Base-by-base conservation (phyloP, 2,329 filamentous ascomycete species). In the Neofusicoccum sp. region DNA sequence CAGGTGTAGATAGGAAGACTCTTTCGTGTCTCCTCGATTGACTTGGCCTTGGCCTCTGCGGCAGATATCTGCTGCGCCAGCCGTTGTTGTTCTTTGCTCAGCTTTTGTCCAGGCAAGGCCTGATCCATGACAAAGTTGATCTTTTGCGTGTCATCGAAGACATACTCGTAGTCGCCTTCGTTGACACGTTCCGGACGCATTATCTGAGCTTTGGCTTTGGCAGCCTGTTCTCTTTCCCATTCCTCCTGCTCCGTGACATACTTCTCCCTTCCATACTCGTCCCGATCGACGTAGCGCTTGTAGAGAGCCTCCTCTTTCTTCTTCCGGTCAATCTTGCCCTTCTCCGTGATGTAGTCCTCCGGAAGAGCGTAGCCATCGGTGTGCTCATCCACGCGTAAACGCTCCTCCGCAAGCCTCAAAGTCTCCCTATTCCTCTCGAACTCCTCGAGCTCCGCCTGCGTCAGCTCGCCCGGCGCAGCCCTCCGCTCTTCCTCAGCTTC, bases 171-270 rank as follows among this genome's bases (percentile, higher is more conserved):
- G 64, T 96, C 89, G 11, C 88, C 88, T 67, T 93, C 88, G 59
- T 93, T 88, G 12, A 90, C 87, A 39, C 89, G 84, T 72, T 96
- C 92, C 0, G 87, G 80, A 60, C 87, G 86, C 67, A 87, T 84
- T 64, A 96, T 92, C 74, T 97, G 93, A 1, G 92, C 88, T 74
- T 94, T 95, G 5, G 92, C 93, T 75, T 96, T 96, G 63, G 88
- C 84, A 0, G 90, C 85, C 78, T 98, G 94, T 73, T 98, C 94
- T 64, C 87, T 82, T 74, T 99, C 95, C 94, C 94, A 99, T 72
- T 97, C 91, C 66, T 99, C 93, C 67, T 97, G 91, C 74, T 99
- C 95, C 0, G 93, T 97, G 64, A 97, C 87, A 69, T 92, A 96
- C 70, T 89, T 89, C 74, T 97, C 94, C 67, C 95, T 89, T 4